These are phyloP conservation scores for Neofusicoccum umdonicola DNA, from an alignment of 2,329 filamentous ascomycete species.

Conservation along the genomic window DNA sequence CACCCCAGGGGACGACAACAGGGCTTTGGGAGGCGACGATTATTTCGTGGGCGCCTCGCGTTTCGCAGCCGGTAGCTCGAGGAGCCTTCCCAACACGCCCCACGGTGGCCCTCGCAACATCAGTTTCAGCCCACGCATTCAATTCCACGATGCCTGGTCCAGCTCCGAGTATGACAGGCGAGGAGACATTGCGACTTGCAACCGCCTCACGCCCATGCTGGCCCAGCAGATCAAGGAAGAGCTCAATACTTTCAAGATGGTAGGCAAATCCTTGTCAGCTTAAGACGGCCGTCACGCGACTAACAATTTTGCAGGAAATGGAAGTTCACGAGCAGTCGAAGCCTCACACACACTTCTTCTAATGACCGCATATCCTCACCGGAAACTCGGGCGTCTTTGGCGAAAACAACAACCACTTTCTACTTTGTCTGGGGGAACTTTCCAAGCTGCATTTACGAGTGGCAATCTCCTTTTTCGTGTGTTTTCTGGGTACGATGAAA, in stretches of 20 bases:
- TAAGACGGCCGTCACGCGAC: constrained; percentile 21
- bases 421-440: constrained; percentile 27
- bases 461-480: constrained; percentile 36
- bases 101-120: constrained; percentile 62
- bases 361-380: constrained; percentile 50
- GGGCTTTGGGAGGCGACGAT: constrained; percentile 71
- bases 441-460: constrained; percentile 42
- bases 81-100: constrained; percentile 78
- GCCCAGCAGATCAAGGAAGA: constrained; percentile 99
- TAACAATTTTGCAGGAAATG: constrained; percentile 77
- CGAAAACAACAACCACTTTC: constrained; percentile 28
- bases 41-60: constrained; percentile 81
- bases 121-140: constrained; percentile 83
- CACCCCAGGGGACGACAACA: constrained; percentile 75
- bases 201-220: constrained; percentile 91
- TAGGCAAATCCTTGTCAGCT: constrained; percentile 36
- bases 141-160: constrained; percentile 96
- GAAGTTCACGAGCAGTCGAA: constrained; percentile 98
- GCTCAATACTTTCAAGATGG: constrained; percentile 99
- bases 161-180: constrained; percentile 93
- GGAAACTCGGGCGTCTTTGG: constrained; percentile 41
- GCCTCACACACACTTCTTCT: constrained; percentile 99
- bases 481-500: constrained; percentile 39
- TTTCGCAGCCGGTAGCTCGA: constrained; percentile 67
- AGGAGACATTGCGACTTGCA: constrained; percentile 96